These are phyloP conservation scores for Xanthoconium purpureum DNA, from an alignment of 768 basidiomycete genomes.

Conservation along the genomic window DNA sequence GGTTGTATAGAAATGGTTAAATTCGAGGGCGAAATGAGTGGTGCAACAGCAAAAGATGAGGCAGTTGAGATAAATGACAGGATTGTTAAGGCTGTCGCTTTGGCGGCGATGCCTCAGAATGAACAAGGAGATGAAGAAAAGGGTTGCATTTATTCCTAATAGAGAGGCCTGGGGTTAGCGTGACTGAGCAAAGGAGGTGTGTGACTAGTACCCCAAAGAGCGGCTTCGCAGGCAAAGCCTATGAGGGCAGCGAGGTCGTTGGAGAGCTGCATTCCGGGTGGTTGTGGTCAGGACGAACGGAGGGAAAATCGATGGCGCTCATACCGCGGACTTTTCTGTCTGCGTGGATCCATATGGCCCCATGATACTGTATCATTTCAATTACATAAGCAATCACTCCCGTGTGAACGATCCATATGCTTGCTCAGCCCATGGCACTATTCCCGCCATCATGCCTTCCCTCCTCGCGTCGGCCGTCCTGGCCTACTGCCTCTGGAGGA, in stretches of 20 bases:
- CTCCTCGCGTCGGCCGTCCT: slow-evolving; percentile 4
- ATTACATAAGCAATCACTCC: too few relatives aligned
- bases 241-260: slow-evolving; percentile 34
- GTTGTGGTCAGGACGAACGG: not conserved
- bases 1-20: slow-evolving; percentile 32
- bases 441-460: not conserved
- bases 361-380: not conserved
- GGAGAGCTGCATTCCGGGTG: slow-evolving; percentile 22
- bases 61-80: slow-evolving; percentile 28
- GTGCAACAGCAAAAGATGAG: slow-evolving; percentile 35
- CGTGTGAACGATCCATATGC: too few relatives aligned
- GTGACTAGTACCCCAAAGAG: slow-evolving; percentile 31
- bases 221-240: slow-evolving; percentile 37
- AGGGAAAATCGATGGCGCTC: not conserved
- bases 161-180: not conserved
- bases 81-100: slow-evolving; percentile 14
- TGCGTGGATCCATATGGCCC: not conserved
- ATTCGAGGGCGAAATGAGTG: slow-evolving; percentile 34
- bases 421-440: too few relatives aligned
- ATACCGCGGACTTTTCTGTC: not conserved
- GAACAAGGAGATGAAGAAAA: slow-evolving; percentile 30
- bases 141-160: slow-evolving; percentile 23
- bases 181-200: too few relatives aligned
- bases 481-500: slow-evolving; percentile 15
- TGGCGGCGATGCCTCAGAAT: slow-evolving; percentile 18